Evolutionary conservation across 1,284 basidiomycete species (phyloP).

Genomic region (Cutaneotrichosporon sp.): DNA sequence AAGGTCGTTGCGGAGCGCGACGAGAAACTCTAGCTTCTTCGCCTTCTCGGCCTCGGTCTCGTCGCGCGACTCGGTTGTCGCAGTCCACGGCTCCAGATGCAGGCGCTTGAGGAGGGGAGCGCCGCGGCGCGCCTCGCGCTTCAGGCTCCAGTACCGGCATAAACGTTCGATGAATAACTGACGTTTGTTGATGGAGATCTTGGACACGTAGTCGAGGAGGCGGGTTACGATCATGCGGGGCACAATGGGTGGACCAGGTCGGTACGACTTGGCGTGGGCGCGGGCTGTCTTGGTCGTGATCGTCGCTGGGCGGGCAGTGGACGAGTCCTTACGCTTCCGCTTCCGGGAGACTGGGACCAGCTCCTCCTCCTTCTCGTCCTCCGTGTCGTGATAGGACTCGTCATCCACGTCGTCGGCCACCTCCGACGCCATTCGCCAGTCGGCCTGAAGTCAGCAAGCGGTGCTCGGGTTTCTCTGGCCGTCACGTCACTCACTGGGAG

Average conservation of each 20-base stretch:
- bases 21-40: conserved; percentile 77
- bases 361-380: conserved; percentile 46
- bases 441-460: conserved; percentile 18
- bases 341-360: conserved; percentile 29
- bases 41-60: conserved; percentile 78
- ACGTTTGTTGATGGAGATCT: conserved; percentile 70
- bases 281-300: conserved; percentile 52
- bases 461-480: no score
- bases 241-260: conserved; percentile 54
- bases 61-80: conserved; percentile 60
- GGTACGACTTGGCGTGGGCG: conserved; percentile 55
- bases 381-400: conserved; percentile 31
- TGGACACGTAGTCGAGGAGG: conserved; percentile 70
- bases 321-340: conserved; percentile 17
- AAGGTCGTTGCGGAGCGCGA: conserved; percentile 70
- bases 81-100: conserved; percentile 97
- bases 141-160: conserved; percentile 94
- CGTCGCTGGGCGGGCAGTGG: conserved; percentile 1
- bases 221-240: conserved; percentile 57
- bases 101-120: conserved; percentile 89
- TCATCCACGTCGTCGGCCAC: conserved; percentile 19
- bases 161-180: conserved; percentile 69
- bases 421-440: conserved; percentile 31
- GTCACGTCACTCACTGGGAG: conserved; percentile 61
- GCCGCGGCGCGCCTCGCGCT: conserved; percentile 84